A percentile compares a stretch with the other conserved stretches of the same genome.
phyloP scores from a whole-genome alignment of 768 basidiomycete genomes.

The Podaxis mareebaensis region DNA sequence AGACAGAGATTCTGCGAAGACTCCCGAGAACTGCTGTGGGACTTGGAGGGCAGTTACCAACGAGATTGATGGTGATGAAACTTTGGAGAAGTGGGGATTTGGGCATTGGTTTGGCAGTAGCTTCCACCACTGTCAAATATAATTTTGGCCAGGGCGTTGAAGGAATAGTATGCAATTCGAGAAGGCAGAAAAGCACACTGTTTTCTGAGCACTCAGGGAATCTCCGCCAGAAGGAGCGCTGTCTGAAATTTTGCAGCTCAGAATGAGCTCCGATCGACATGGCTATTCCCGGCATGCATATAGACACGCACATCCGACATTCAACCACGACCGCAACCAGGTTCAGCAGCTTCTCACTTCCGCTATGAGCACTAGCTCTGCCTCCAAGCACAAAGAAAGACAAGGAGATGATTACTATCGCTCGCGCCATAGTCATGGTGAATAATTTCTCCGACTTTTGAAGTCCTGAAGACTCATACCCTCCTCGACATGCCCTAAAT shows the following conservation, averaged over 20 bases:
- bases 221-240: too few relatives aligned
- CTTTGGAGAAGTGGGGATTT: background rate
- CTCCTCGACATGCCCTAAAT: conserved; percentile 13
- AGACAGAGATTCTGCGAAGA: background rate
- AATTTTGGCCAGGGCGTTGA: background rate
- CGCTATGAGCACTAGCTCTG: background rate
- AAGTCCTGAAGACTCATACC: conserved; percentile 12
- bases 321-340: background rate
- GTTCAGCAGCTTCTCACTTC: background rate
- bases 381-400: background rate
- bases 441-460: conserved; percentile 3
- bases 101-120: background rate
- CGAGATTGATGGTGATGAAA: too few relatives aligned
- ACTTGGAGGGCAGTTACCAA: background rate
- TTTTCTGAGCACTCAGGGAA: too few relatives aligned
- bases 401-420: background rate
- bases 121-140: background rate
- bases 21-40: background rate
- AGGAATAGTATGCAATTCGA: background rate
- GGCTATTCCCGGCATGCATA: background rate
- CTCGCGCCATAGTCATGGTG: conserved; percentile 8
- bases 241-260: too few relatives aligned
- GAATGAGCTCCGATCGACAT: too few relatives aligned
- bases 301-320: background rate
- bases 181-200: too few relatives aligned